phyloP scores from a whole-genome alignment of 176 grass and related monocot genomes.

The Triticum timopheevii region DNA sequence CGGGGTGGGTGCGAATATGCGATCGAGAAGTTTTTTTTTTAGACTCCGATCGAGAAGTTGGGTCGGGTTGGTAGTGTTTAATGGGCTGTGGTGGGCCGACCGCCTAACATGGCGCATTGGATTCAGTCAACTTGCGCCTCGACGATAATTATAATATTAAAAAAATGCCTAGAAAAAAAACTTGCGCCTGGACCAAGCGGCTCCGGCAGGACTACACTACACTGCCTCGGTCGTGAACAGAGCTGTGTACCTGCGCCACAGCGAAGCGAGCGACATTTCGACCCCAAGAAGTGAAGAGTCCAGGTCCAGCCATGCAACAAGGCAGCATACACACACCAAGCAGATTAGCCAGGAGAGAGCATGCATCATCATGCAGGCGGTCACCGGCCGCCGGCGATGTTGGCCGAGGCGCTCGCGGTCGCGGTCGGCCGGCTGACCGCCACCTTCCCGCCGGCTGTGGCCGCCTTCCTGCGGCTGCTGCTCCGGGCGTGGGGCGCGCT shows the following conservation, averaged over 20 bases:
- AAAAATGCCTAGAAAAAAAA: too few species aligned
- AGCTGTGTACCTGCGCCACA: neutral
- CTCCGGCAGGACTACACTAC: neutral
- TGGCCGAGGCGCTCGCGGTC: neutral
- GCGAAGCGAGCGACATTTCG: neutral
- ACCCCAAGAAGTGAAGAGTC: neutral
- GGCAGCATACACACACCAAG: neutral
- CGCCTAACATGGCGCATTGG: neutral
- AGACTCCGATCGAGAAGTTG: neutral
- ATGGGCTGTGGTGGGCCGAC: neutral
- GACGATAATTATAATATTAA: neutral
- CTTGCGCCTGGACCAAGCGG: neutral
- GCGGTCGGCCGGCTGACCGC: neutral
- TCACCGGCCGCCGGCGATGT: neutral
- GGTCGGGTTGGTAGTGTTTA: neutral
- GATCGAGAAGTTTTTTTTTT: neutral
- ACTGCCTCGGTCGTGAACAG: neutral
- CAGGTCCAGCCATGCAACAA: neutral
- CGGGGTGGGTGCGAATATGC: neutral
- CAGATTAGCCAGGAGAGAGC: neutral
- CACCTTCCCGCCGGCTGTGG: neutral
- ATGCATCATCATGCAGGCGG: constrained; percentile 10
- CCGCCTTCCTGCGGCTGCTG: constrained; percentile 20
- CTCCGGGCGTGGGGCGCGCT: constrained; percentile 32
- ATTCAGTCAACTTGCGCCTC: neutral